Evolutionary conservation across 345 rosid species (phyloP).

Genomic region (Bruguiera gymnorhiza): DNA sequence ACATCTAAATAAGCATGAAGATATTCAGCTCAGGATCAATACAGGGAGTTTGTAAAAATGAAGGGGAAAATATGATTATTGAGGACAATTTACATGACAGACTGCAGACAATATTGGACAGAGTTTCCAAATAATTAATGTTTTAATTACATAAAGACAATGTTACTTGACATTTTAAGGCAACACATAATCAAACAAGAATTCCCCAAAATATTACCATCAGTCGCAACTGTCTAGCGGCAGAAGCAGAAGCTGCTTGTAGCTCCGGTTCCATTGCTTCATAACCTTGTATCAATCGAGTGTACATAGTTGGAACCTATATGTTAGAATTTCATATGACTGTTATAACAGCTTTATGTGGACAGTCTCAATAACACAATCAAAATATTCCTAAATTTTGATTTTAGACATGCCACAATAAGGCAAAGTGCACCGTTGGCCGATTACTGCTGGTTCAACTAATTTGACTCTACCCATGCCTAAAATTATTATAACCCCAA

Average conservation of each 20-base stretch:
- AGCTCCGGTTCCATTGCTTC: constrained; percentile 76
- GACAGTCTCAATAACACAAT: constrained; percentile 5
- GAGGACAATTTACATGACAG: background rate
- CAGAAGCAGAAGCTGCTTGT: constrained; percentile 63
- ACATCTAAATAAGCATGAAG: constrained; percentile 55
- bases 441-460: background rate
- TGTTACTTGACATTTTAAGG: background rate
- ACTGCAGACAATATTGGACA: background rate
- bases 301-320: constrained; percentile 97
- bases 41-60: constrained; percentile 1
- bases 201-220: constrained; percentile 50
- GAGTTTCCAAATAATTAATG: no score
- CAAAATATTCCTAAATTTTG: background rate
- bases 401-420: background rate
- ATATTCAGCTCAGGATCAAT: background rate
- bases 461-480: no score
- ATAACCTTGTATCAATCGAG: constrained; percentile 94
- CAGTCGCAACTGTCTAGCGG: constrained; percentile 74
- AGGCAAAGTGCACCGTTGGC: background rate
- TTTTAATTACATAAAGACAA: no score
- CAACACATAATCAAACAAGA: background rate
- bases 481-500: no score
- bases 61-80: constrained; percentile 6
- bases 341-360: background rate
- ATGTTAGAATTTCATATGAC: constrained; percentile 15